These are phyloP conservation scores for Tetrapyrgos nigripes DNA, from an alignment of 1,284 basidiomycete genomes.

Conservation along the genomic window DNA sequence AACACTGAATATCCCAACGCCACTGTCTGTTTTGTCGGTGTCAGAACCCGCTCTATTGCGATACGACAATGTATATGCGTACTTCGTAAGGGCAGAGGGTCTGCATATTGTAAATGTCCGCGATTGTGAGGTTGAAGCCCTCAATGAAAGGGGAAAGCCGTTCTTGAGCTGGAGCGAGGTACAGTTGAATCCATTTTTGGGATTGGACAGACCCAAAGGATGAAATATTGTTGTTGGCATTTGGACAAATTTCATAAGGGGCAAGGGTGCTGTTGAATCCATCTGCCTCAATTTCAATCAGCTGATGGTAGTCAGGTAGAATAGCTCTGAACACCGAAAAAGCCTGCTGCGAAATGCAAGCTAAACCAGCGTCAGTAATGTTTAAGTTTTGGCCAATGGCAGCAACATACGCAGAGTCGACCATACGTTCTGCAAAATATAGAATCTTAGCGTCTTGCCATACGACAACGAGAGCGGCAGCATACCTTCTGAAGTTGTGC, in stretches of 20 bases:
- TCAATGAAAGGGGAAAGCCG: slow-evolving; percentile 52
- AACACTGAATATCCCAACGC: slow-evolving; percentile 64
- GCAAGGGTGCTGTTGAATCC: slow-evolving; percentile 57
- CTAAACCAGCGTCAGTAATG: slow-evolving; percentile 26
- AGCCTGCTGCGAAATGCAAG: slow-evolving; percentile 62
- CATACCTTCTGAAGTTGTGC: slow-evolving; percentile 61
- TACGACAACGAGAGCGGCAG: not conserved
- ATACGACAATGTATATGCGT: slow-evolving; percentile 7
- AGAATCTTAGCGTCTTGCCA: not conserved
- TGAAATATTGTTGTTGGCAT: slow-evolving; percentile 44
- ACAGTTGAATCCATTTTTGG: slow-evolving; percentile 56
- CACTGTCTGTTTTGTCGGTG: slow-evolving; percentile 51
- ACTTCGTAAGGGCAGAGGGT: slow-evolving; percentile 66
- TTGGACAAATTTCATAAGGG: slow-evolving; percentile 51
- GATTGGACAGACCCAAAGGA: slow-evolving; percentile 35
- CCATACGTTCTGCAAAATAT: slow-evolving; percentile 43
- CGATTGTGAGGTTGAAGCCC: slow-evolving; percentile 56
- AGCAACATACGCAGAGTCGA: slow-evolving; percentile 52
- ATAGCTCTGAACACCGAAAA: slow-evolving; percentile 63
- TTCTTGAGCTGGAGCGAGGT: slow-evolving; percentile 56
- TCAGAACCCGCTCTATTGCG: not conserved
- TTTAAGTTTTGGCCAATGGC: not conserved
- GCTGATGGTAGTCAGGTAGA: slow-evolving; percentile 51
- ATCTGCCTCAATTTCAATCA: slow-evolving; percentile 56
- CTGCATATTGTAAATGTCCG: slow-evolving; percentile 55